Percentiles rank a stretch among this genome's conserved stretches.
Conservation (phyloP, 768 basidiomycete species). For the Crepidotus variabilis region DNA sequence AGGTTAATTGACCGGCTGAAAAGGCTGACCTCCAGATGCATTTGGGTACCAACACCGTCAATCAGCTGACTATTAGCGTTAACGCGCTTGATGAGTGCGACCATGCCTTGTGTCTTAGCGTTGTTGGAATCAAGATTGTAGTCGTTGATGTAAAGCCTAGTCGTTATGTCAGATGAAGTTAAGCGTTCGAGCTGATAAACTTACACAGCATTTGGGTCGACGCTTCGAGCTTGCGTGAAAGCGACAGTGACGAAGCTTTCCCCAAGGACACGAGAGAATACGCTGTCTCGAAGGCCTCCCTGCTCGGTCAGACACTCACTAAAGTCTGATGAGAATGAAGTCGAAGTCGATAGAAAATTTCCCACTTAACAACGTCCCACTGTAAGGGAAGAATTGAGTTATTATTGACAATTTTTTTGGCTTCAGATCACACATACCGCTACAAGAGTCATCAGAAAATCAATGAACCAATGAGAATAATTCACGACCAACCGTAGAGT, state of each 20-base stretch:
- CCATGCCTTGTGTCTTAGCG: slow-evolving; percentile 36
- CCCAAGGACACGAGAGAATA: slow-evolving; percentile 41
- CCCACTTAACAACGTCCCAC: slow-evolving; percentile 37
- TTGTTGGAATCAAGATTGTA: slow-evolving; percentile 49
- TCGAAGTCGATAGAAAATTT: neutral
- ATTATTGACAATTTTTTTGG: neutral
- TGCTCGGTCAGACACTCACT: slow-evolving; percentile 45
- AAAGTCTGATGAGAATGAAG: slow-evolving; percentile 15
- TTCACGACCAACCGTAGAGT: slow-evolving; percentile 23
- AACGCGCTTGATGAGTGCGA: slow-evolving; percentile 36
- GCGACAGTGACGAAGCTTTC: slow-evolving; percentile 41
- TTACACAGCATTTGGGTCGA: slow-evolving; percentile 39
- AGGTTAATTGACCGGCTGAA: slow-evolving; percentile 8
- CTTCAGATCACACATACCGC: slow-evolving; percentile 11
- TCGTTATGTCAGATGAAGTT: neutral
- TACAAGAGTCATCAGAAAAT: neutral
- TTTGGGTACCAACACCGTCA: slow-evolving; percentile 50
- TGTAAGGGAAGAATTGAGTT: neutral
- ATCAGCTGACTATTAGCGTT: slow-evolving; percentile 36
- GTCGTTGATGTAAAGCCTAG: slow-evolving; percentile 41
- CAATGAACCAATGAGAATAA: neutral
- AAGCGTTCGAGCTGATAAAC: neutral
- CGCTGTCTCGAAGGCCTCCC: slow-evolving; percentile 34
- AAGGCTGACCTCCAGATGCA: slow-evolving; percentile 30
- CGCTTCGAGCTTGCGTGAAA: slow-evolving; percentile 39